A percentile compares a stretch with the other conserved stretches of the same genome.
Evolutionary conservation across 108 stramenopile species (phyloP).

Genomic region (Nitzschia sp.): DNA sequence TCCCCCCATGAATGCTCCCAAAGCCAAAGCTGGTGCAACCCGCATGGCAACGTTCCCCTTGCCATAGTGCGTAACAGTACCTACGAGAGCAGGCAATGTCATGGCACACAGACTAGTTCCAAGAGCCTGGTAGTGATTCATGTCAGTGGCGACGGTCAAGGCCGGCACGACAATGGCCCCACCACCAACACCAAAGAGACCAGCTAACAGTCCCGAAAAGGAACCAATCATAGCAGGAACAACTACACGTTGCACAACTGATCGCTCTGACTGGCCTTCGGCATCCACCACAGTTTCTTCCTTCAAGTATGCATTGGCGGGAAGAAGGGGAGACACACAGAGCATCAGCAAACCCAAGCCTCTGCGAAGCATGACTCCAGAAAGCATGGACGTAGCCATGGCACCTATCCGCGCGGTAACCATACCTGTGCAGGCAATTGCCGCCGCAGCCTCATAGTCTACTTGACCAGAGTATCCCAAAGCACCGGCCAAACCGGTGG

Average conservation of each 20-base stretch:
- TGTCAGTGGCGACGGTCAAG: slow-evolving; percentile 67
- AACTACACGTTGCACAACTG: slow-evolving; percentile 31
- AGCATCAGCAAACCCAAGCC: slow-evolving; percentile 86
- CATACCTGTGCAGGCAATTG: slow-evolving; percentile 76
- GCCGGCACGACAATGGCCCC: slow-evolving; percentile 89
- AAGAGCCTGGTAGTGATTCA: slow-evolving; percentile 83
- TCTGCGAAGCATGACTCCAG: slow-evolving; percentile 46
- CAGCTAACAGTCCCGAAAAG: slow-evolving; percentile 72
- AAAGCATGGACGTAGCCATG: slow-evolving; percentile 44
- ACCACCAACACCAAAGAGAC: slow-evolving; percentile 92
- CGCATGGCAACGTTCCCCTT: slow-evolving; percentile 73
- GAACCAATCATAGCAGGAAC: slow-evolving; percentile 50
- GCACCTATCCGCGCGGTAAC: slow-evolving; percentile 77
- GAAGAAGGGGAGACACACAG: slow-evolving; percentile 79
- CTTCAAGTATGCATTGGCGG: slow-evolving; percentile 59
- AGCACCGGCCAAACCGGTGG: slow-evolving; percentile 87
- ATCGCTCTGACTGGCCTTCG: background rate
- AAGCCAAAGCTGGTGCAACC: slow-evolving; percentile 72
- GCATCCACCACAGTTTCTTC: background rate
- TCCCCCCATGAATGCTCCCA: slow-evolving; percentile 80
- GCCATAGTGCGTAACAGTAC: slow-evolving; percentile 69
- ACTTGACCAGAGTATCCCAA: slow-evolving; percentile 74
- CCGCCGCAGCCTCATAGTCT: slow-evolving; percentile 67
- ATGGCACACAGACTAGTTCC: slow-evolving; percentile 84
- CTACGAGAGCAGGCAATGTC: slow-evolving; percentile 74